phyloP scores from a whole-genome alignment of 1,139 yeast species.

The Debaryomyces singareniensis region DNA sequence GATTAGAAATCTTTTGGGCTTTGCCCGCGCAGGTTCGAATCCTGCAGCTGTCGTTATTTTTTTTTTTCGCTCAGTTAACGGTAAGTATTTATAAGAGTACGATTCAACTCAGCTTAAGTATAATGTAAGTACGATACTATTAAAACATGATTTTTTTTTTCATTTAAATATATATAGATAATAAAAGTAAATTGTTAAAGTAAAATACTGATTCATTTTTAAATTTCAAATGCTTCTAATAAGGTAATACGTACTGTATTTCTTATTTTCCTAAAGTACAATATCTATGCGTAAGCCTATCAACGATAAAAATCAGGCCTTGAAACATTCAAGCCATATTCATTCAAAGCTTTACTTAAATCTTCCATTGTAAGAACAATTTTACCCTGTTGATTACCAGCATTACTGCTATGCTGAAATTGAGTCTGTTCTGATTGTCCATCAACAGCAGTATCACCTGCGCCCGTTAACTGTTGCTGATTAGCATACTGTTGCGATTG shows the following conservation, averaged over 20 bases:
- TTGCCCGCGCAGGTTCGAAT: constrained; percentile 57
- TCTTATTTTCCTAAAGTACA: too few relatives aligned
- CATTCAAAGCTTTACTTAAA: constrained; percentile 78
- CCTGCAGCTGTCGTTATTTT: constrained; percentile 49
- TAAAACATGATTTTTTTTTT: too few relatives aligned
- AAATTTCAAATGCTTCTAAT: too few relatives aligned
- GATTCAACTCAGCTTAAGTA: too few relatives aligned
- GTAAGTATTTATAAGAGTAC: too few relatives aligned
- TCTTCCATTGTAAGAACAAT: constrained; percentile 85
- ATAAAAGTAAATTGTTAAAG: too few relatives aligned
- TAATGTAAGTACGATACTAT: too few relatives aligned
- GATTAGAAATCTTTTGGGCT: constrained; percentile 55
- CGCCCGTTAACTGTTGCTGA: constrained; percentile 35
- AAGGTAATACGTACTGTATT: too few relatives aligned
- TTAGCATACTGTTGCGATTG: constrained; percentile 60
- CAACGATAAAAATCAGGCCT: constrained; percentile 79
- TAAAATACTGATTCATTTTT: too few relatives aligned
- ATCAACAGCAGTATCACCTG: constrained; percentile 29
- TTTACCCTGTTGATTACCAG: constrained; percentile 65
- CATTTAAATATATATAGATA: too few relatives aligned
- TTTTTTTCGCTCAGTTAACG: too few relatives aligned
- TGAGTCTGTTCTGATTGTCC: constrained; percentile 28
- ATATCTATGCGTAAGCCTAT: too few relatives aligned
- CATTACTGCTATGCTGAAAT: constrained; percentile 30
- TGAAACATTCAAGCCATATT: constrained; percentile 85